Base-by-base conservation (phyloP, 495 filamentous ascomycete species). In the Oidiodendron maius region DNA sequence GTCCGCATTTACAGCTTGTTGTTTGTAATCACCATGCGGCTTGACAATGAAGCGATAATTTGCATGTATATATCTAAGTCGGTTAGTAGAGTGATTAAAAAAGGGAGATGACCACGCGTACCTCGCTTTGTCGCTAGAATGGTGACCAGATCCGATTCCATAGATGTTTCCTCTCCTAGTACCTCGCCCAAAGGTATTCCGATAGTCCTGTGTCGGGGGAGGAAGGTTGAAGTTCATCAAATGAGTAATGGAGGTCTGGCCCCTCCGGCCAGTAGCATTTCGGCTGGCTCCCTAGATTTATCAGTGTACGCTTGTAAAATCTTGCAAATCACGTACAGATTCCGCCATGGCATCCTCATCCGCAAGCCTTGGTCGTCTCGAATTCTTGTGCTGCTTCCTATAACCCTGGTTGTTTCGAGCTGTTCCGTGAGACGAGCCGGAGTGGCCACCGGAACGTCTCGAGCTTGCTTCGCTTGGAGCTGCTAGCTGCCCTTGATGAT, bases 1-100 rank as follows among this genome's bases (percentile, higher is more conserved):
- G 66, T 98, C 91, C 22, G 93, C 83, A 67, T 97, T 89, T 42
- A 77, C 75, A 16, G 87, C 82, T 60, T 96, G 91, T 1, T 79
- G 72, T 44, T 77, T 72, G 61, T 96, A 98, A 53, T 83, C 81
- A 15, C 82, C 85, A 16, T 75, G 74, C 0, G 93, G 93, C 48
- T 86, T 80, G 28, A 98, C 93, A 47, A 98, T 85, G 61, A 98
- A 98, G 17, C 93, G 82, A 62, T 98, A 98, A 64, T 98, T 98
- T 21, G 93, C 89, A 67, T 97, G 90, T 20, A 98, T 87, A 58
- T 95, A 98, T 59, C 87, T 83, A 50, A 25, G 35, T 12, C 15
- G 12, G 20, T 42, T 23, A 42, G 22, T 12, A 18, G 1, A 36
- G 37, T 28, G 32, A 32, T 8, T 17, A 43, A 23, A 11, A 18